Evolutionary conservation across 1,139 yeast species (phyloP).

Genomic region (Hansenula lynferdii): DNA sequence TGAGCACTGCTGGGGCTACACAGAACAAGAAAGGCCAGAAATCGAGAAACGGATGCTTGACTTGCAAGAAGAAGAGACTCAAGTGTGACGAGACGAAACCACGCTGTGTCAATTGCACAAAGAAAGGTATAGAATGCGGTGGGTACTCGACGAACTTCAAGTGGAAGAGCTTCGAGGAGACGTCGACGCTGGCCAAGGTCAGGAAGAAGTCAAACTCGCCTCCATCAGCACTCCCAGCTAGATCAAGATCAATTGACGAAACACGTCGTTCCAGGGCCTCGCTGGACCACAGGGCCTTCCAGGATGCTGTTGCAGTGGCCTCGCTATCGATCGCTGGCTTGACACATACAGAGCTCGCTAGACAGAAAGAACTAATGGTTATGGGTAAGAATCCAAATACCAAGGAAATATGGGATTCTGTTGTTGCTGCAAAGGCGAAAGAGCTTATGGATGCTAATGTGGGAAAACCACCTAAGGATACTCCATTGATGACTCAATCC

Average conservation of each 20-base stretch:
- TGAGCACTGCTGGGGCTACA: background rate
- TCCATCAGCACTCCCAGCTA: no score
- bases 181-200: conserved; percentile 14
- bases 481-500: no score
- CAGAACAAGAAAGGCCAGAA: conserved; percentile 11
- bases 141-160: conserved; percentile 62
- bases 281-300: conserved; percentile 22
- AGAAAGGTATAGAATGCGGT: conserved; percentile 46
- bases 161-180: conserved; percentile 52
- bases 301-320: conserved; percentile 47
- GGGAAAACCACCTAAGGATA: no score
- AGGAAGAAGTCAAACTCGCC: conserved; percentile 2
- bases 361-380: conserved; percentile 43
- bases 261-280: conserved; percentile 3
- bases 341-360: conserved; percentile 42
- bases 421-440: no score
- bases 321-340: conserved; percentile 50
- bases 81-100: conserved; percentile 60
- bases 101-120: conserved; percentile 39
- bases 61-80: conserved; percentile 51
- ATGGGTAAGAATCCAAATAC: conserved; percentile 43
- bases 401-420: no score
- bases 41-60: conserved; percentile 37
- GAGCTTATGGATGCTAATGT: no score
- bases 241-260: no score